Conservation (phyloP, 352 stramenopile genomes). For the Pythium plurisporium region DNA sequence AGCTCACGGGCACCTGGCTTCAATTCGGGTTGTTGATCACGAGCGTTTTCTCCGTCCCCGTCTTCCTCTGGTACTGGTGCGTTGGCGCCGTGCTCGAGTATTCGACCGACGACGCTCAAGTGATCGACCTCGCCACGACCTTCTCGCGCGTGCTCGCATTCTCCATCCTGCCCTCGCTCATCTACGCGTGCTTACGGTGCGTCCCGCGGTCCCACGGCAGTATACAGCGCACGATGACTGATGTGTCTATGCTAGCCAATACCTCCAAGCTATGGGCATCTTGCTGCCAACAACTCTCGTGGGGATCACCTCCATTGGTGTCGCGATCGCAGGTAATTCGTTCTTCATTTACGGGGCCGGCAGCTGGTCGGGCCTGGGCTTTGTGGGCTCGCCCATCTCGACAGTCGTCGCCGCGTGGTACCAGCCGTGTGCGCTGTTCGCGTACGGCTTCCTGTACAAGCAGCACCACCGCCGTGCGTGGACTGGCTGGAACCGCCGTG, state of each 20-base stretch:
- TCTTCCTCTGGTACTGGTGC: conserved; percentile 72
- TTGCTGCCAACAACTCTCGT: conserved; percentile 62
- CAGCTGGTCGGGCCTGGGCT: conserved; percentile 53
- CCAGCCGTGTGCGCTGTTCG: conserved; percentile 53
- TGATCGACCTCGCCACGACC: conserved; percentile 46
- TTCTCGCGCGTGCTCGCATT: conserved; percentile 63
- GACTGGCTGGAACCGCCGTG: conserved; percentile 47
- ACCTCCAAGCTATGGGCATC: conserved; percentile 66
- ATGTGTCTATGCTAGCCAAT: conserved; percentile 35
- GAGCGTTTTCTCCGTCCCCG: conserved; percentile 46
- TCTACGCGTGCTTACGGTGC: conserved; percentile 62
- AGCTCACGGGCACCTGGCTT: conserved; percentile 71
- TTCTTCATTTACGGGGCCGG: conserved; percentile 67
- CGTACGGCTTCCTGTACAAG: conserved; percentile 60
- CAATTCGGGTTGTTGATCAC: conserved; percentile 63
- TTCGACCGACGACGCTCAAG: conserved; percentile 52
- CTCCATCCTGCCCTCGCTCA: conserved; percentile 52
- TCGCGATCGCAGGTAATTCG: conserved; percentile 58
- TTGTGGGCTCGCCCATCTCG: conserved; percentile 70
- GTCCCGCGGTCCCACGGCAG: no score
- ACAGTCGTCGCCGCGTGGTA: conserved; percentile 78
- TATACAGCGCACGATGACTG: no score
- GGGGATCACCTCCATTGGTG: conserved; percentile 53
- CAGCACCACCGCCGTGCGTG: conserved; percentile 51
- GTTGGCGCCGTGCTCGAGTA: conserved; percentile 53